A percentile compares a stretch with the other conserved stretches of the same genome.
phyloP scores from a whole-genome alignment of 169 alveolate species.

The Plasmodium berghei region DNA sequence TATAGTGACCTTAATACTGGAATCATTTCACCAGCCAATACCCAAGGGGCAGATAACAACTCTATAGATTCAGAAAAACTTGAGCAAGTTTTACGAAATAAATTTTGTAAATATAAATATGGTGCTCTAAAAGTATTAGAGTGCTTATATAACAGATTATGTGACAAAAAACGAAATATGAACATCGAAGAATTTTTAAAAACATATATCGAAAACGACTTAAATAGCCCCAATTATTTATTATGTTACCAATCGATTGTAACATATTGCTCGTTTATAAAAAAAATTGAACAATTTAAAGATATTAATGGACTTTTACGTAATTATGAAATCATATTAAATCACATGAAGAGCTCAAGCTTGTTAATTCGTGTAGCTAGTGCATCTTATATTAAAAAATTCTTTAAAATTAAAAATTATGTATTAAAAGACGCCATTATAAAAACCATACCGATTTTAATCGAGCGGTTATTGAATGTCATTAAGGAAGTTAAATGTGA shows the following conservation, averaged over 20 bases:
- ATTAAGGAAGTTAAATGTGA: slow-evolving; percentile 69
- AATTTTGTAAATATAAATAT: slow-evolving; percentile 67
- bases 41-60: not conserved
- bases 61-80: not conserved
- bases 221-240: slow-evolving; percentile 52
- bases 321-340: slow-evolving; percentile 45
- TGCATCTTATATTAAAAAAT: slow-evolving; percentile 69
- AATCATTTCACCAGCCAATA: not conserved
- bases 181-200: slow-evolving; percentile 66
- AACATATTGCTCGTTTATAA: slow-evolving; percentile 65
- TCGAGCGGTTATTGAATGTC: slow-evolving; percentile 58
- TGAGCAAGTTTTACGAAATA: slow-evolving; percentile 23
- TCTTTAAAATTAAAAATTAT: slow-evolving; percentile 60
- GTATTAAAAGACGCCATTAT: slow-evolving; percentile 38
- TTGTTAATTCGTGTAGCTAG: slow-evolving; percentile 60
- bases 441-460: slow-evolving; percentile 50
- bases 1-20: slow-evolving; percentile 4
- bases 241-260: slow-evolving; percentile 65
- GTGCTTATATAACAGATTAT: slow-evolving; percentile 41
- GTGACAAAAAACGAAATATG: slow-evolving; percentile 74
- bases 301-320: slow-evolving; percentile 39
- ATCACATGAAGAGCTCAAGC: slow-evolving; percentile 55
- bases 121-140: slow-evolving; percentile 54
- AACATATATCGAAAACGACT: slow-evolving; percentile 55
- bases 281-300: slow-evolving; percentile 22